These are phyloP conservation scores for Geosmithia flava DNA, from an alignment of 2,329 filamentous ascomycete species.

Conservation along the genomic window DNA sequence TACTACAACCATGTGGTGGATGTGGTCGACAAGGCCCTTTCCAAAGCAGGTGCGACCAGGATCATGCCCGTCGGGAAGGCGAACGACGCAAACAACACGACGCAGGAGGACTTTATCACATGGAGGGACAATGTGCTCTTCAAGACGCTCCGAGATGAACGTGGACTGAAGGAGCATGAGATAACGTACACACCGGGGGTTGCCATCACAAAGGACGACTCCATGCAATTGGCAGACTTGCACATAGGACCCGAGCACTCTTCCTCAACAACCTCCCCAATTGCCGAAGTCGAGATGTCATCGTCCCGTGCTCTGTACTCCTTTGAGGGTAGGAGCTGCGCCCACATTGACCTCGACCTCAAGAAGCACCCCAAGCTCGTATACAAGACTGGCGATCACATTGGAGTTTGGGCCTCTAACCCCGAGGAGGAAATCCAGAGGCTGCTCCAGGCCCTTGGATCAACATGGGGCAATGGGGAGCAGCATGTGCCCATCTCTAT, in stretches of 20 bases:
- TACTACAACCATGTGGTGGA: slow-evolving; percentile 20
- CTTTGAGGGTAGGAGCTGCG: slow-evolving; percentile 12
- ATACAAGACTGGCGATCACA: slow-evolving; percentile 27
- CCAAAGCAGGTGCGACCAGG: background rate
- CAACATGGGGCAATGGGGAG: no score
- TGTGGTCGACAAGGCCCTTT: background rate
- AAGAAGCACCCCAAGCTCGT: slow-evolving; percentile 10
- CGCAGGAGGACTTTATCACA: slow-evolving; percentile 2
- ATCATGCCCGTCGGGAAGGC: background rate
- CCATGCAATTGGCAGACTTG: background rate
- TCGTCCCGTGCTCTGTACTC: background rate
- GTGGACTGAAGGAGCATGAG: background rate
- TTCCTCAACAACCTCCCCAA: no score
- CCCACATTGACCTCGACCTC: slow-evolving; percentile 24
- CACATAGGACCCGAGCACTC: background rate
- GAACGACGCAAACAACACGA: slow-evolving; percentile 1
- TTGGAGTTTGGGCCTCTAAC: slow-evolving; percentile 26
- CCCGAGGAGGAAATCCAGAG: slow-evolving; percentile 17
- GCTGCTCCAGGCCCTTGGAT: slow-evolving; percentile 15
- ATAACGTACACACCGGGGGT: background rate
- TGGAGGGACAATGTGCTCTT: slow-evolving; percentile 2
- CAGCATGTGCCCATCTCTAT: no score
- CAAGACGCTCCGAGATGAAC: background rate
- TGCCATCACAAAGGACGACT: background rate
- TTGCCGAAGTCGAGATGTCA: background rate